These are phyloP conservation scores for Thymus quinquecostatus DNA, from an alignment of 257 asterid species.

Conservation along the genomic window DNA sequence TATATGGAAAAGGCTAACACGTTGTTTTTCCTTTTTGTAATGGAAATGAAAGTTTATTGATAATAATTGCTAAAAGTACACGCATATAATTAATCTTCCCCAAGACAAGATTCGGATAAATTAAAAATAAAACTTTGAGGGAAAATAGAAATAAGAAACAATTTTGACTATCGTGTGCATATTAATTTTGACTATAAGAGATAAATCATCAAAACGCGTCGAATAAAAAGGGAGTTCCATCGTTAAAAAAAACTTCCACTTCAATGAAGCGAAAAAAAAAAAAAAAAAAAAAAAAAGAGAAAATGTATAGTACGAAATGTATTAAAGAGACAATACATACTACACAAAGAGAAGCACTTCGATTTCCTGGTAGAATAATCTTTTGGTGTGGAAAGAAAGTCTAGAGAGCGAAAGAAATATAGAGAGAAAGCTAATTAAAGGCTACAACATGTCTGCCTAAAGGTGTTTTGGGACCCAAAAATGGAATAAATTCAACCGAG, in stretches of 20 bases:
- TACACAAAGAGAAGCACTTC: not conserved
- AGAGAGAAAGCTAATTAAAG: not conserved
- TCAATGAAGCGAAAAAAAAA: not conserved
- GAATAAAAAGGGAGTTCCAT: too few relatives aligned
- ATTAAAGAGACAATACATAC: not conserved
- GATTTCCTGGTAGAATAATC: not conserved
- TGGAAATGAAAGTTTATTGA: not conserved
- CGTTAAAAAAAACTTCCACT: too few relatives aligned
- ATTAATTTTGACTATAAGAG: too few relatives aligned
- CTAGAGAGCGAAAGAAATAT: not conserved
- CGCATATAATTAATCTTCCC: not conserved
- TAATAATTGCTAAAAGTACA: not conserved
- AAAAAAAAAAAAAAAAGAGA: not conserved
- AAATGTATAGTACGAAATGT: not conserved
- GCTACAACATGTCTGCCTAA: constrained; percentile 4
- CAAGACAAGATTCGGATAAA: not conserved
- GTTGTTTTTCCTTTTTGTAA: not conserved
- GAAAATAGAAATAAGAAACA: not conserved
- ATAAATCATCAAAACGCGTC: too few relatives aligned
- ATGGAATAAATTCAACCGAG: too few relatives aligned
- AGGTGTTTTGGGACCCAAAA: not conserved
- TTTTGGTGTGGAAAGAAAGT: not conserved
- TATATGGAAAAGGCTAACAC: not conserved
- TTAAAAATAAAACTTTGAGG: not conserved
- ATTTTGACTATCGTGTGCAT: too few relatives aligned